A percentile compares a stretch with the other conserved stretches of the same genome.
Conservation (phyloP, 2,329 filamentous ascomycete genomes). For the Cercospora brassicicola region DNA sequence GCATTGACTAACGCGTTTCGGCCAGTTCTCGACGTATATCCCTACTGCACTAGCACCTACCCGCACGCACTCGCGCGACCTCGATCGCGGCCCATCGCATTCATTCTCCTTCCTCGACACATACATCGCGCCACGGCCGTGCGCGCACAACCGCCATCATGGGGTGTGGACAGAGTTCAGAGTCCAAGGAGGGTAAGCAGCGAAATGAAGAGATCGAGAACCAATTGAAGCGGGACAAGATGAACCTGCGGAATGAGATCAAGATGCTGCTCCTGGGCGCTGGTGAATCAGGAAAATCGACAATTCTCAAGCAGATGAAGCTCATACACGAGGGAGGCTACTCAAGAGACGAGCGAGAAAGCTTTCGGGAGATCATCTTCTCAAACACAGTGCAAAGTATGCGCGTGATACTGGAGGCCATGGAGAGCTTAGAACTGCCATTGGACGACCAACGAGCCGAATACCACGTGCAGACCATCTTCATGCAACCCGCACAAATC, state of each 20-base stretch:
- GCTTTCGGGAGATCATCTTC: slow-evolving; percentile 71
- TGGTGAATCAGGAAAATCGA: slow-evolving; percentile 96
- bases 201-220: slow-evolving; percentile 99
- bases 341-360: slow-evolving; percentile 79
- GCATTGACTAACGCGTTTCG: neutral
- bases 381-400: slow-evolving; percentile 70
- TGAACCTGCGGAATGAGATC: slow-evolving; percentile 99
- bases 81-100: neutral
- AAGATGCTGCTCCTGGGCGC: slow-evolving; percentile 99
- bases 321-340: slow-evolving; percentile 99
- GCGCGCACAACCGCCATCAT: slow-evolving; percentile 62
- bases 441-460: slow-evolving; percentile 90
- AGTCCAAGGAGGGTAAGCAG: slow-evolving; percentile 99
- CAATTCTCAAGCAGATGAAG: slow-evolving; percentile 97
- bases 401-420: slow-evolving; percentile 69
- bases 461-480: slow-evolving; percentile 97
- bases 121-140: slow-evolving; percentile 16
- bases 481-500: slow-evolving; percentile 97
- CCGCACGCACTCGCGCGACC: neutral
- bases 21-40: neutral
- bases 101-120: neutral
- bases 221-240: slow-evolving; percentile 95
- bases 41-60: neutral
- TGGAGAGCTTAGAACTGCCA: slow-evolving; percentile 72
- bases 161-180: slow-evolving; percentile 99